Evolutionary conservation across 371 early-diverging fungal species (phyloP), one percentile per base, ranked within the genome.

Genomic region (Mortierella sp.): DNA sequence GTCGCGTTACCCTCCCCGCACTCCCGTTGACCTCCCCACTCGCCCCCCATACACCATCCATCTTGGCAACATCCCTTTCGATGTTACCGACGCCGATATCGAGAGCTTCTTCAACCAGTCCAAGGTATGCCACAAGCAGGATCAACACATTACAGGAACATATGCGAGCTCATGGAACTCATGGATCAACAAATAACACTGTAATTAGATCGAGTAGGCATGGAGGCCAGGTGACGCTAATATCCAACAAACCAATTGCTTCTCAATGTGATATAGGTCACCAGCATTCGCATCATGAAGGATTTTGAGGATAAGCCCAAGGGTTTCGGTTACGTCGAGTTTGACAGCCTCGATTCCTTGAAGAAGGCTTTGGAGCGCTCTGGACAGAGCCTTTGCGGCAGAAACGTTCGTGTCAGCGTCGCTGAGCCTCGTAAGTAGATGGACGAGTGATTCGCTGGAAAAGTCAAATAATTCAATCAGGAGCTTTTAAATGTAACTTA

Each of bases 301-400:
- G 96, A 97, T 84, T 93, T 90, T 74, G 92, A 92, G 73, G 95
- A 93, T 61, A 92, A 91, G 88, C 93, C 95, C 71, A 96, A 97
- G 88, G 99, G 99, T 24, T 98, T 95, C 80, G 98, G 96, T 40
- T 98, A 98, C 89, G 95, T 96, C 73, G 98, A 98, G 90, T 98
- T 98, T 82, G 94, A 93, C 19, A 94, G 94, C 74, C 75, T 94
- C 31, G 97, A 96, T 14, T 94, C 95, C 26, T 91, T 98, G 76
- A 94, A 93, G 89, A 88, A 81, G 64, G 98, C 98, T 67, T 89
- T 98, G 78, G 93, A 91, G 31, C 82, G 73, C 73, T 88, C 83
- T 82, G 88, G 74, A 28, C 89, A 91, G 88, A 87, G 83, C 70
- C 84, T 96, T 50, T 88, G 90, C 72, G 93, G 94, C 21, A 94